A percentile compares a stretch with the other conserved stretches of the same genome.
Evolutionary conservation across 208 protist species (phyloP).

Genomic region (Herpetomonas muscarum): DNA sequence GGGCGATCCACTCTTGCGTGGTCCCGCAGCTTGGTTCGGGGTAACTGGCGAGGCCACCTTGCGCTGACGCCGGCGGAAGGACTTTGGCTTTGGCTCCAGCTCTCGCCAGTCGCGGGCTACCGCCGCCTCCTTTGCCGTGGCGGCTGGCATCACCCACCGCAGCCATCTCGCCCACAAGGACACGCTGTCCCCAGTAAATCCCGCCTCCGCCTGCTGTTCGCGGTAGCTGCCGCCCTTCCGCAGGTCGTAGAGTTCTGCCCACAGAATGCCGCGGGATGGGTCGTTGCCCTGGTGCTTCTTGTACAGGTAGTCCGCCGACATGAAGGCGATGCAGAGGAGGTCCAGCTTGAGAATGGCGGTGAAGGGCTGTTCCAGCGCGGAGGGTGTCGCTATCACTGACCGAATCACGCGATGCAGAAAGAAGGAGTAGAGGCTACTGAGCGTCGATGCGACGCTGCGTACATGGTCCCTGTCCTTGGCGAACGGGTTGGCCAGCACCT

Average conservation of each 20-base stretch:
- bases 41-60: background rate
- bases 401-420: background rate
- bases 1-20: background rate
- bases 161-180: background rate
- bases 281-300: slow-evolving; percentile 56
- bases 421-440: background rate
- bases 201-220: background rate
- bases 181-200: background rate
- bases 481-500: background rate
- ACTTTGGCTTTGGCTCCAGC: background rate
- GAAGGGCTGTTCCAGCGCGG: slow-evolving; percentile 14
- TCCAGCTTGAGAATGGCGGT: slow-evolving; percentile 25
- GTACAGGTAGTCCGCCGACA: slow-evolving; percentile 60
- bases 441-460: background rate
- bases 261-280: slow-evolving; percentile 61
- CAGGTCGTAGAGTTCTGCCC: slow-evolving; percentile 53
- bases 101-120: background rate
- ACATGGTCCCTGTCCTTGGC: background rate
- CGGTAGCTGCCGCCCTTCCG: slow-evolving; percentile 11
- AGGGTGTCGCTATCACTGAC: slow-evolving; percentile 9
- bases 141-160: background rate
- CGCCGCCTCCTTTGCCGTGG: background rate
- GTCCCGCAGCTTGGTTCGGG: background rate
- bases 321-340: slow-evolving; percentile 32
- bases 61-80: background rate